Percentiles rank a stretch among this genome's conserved stretches.
phyloP scores from a whole-genome alignment of 1,284 basidiomycete genomes.

The Bjerkandera adusta region DNA sequence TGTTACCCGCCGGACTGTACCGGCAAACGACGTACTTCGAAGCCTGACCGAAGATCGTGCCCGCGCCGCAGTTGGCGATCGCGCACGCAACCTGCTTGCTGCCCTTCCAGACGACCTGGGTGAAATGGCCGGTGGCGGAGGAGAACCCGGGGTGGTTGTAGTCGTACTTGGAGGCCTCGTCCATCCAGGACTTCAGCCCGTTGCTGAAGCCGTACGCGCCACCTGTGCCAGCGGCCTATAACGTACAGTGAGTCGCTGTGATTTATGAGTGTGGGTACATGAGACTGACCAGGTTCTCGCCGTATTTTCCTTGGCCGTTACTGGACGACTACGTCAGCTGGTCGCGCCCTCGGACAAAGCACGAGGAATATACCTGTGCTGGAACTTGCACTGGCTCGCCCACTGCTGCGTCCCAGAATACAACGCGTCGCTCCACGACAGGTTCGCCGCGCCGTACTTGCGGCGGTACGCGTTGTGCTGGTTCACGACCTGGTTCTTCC shows the following conservation, averaged over 20 bases:
- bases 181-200: slow-evolving; percentile 3
- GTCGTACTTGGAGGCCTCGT: slow-evolving; percentile 4
- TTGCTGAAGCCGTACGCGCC: slow-evolving; percentile 3
- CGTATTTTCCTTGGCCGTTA: slow-evolving; percentile 1
- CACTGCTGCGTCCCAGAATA: slow-evolving; percentile 3
- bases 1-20: slow-evolving; percentile 1
- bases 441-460: slow-evolving; percentile 1
- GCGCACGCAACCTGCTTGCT: slow-evolving; percentile 3
- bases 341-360: background rate
- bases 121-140: slow-evolving; percentile 4
- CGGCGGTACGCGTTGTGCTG: slow-evolving; percentile 1
- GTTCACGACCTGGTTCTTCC: slow-evolving; percentile 1
- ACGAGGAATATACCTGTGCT: slow-evolving; percentile 1
- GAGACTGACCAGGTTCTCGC: background rate
- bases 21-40: slow-evolving; percentile 5
- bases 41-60: slow-evolving; percentile 1
- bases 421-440: slow-evolving; percentile 5
- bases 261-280: too few relatives aligned
- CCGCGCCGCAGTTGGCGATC: background rate
- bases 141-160: slow-evolving; percentile 5
- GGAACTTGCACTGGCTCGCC: slow-evolving; percentile 2
- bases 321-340: background rate
- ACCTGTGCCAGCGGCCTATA: slow-evolving; percentile 4
- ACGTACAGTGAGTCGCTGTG: too few relatives aligned
- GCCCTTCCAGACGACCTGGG: slow-evolving; percentile 4